Evolutionary conservation across 1,284 basidiomycete species (phyloP).

Genomic region (Ustilago xerochloae): DNA sequence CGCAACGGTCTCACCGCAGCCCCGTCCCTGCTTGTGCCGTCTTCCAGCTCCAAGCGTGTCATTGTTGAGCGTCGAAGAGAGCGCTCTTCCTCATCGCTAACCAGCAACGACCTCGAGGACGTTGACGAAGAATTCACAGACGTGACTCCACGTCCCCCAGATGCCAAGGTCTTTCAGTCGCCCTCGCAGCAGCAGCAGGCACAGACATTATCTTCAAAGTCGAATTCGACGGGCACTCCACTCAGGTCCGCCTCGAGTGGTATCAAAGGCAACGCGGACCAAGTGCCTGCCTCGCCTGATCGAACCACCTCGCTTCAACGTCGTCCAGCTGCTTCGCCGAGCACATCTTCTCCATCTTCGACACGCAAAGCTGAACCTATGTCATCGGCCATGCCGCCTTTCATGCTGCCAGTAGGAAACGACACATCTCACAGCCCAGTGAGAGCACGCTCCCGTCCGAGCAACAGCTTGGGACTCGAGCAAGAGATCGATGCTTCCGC

Average conservation of each 20-base stretch:
- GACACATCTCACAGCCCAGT: neutral
- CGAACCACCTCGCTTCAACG: constrained; percentile 39
- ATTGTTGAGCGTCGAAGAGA: constrained; percentile 33
- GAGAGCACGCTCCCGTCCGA: constrained; percentile 16
- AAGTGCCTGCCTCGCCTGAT: constrained; percentile 33
- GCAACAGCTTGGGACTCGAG: constrained; percentile 41
- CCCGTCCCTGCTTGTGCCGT: neutral
- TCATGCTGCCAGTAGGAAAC: constrained; percentile 5
- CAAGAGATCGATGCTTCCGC: constrained; percentile 24
- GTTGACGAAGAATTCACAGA: constrained; percentile 16
- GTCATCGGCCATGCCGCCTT: constrained; percentile 20
- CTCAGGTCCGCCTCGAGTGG: neutral
- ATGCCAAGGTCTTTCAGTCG: constrained; percentile 12
- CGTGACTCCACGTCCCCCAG: constrained; percentile 23
- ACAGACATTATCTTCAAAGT: constrained; percentile 1
- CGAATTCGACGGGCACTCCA: neutral
- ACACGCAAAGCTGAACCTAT: constrained; percentile 9
- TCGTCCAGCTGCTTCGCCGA: neutral
- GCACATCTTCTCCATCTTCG: constrained; percentile 1
- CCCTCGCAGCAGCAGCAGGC: constrained; percentile 2
- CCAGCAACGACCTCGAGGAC: constrained; percentile 13
- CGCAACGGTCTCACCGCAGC: neutral
- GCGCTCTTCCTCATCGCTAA: constrained; percentile 12
- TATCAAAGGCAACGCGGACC: neutral
- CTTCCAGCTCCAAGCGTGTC: constrained; percentile 18